phyloP scores from a whole-genome alignment of 805 yeast genomes.

The Starmerella gropengiesseri region DNA sequence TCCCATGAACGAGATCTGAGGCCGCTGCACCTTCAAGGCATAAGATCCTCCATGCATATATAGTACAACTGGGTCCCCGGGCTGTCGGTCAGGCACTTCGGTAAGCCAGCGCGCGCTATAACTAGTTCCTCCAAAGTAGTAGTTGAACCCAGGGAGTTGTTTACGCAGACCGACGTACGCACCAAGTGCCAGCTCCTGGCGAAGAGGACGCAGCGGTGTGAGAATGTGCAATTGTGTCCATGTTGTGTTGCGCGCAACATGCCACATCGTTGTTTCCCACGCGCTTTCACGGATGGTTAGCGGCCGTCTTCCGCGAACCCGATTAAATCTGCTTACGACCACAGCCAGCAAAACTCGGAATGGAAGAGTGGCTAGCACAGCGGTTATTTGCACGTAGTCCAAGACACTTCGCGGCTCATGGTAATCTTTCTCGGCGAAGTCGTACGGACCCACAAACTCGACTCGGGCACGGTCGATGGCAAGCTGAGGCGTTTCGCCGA shows the following conservation, averaged over 20 bases:
- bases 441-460: slow-evolving; percentile 20
- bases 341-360: background rate
- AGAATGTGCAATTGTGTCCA: slow-evolving; percentile 19
- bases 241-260: slow-evolving; percentile 13
- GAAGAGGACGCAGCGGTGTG: slow-evolving; percentile 19
- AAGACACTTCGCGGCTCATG: background rate
- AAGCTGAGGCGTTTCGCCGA: too few species aligned
- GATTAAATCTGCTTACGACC: background rate
- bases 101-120: slow-evolving; percentile 22
- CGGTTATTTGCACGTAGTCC: slow-evolving; percentile 10
- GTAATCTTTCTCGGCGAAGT: slow-evolving; percentile 12
- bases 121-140: slow-evolving; percentile 13
- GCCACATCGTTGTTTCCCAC: slow-evolving; percentile 10
- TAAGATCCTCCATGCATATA: slow-evolving; percentile 26
- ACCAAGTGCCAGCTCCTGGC: slow-evolving; percentile 12
- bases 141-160: slow-evolving; percentile 16
- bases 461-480: too few species aligned
- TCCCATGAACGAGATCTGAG: slow-evolving; percentile 18
- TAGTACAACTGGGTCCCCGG: slow-evolving; percentile 24
- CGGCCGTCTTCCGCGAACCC: background rate
- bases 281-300: background rate
- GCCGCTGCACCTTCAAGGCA: slow-evolving; percentile 16
- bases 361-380: slow-evolving; percentile 7
- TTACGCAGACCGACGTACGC: background rate
- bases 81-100: slow-evolving; percentile 21